These are phyloP conservation scores for Diaporthe eres DNA, from an alignment of 2,329 filamentous ascomycete species.

Conservation along the genomic window DNA sequence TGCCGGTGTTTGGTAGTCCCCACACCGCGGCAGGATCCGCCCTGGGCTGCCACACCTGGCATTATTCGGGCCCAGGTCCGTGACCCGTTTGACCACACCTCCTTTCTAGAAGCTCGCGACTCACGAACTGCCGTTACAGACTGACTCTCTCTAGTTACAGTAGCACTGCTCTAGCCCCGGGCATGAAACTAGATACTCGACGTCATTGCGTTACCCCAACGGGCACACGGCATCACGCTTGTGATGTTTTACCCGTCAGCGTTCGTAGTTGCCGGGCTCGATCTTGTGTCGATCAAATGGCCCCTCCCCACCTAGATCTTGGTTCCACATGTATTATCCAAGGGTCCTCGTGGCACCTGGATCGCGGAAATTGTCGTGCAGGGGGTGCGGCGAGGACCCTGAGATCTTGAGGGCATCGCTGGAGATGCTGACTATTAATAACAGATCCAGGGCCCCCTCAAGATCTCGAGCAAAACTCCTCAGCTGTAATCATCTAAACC, in stretches of 20 bases:
- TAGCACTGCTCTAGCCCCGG: slow-evolving; percentile 23
- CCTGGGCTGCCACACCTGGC: slow-evolving; percentile 9
- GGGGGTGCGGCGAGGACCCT: slow-evolving; percentile 26
- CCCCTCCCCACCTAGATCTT: slow-evolving; percentile 15
- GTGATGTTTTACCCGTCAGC: slow-evolving; percentile 15
- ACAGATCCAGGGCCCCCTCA: background rate
- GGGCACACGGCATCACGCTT: slow-evolving; percentile 19
- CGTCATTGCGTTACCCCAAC: slow-evolving; percentile 26
- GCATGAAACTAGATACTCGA: background rate
- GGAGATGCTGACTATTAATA: slow-evolving; percentile 25
- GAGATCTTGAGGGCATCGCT: slow-evolving; percentile 25
- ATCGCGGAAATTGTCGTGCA: slow-evolving; percentile 26
- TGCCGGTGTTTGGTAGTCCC: slow-evolving; percentile 14
- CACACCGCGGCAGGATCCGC: slow-evolving; percentile 26
- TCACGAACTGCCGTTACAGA: slow-evolving; percentile 23
- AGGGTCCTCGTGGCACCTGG: slow-evolving; percentile 25
- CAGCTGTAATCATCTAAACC: background rate
- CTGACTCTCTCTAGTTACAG: slow-evolving; percentile 2
- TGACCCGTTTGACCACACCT: slow-evolving; percentile 20
- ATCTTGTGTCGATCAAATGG: slow-evolving; percentile 24
- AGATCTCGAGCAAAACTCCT: background rate
- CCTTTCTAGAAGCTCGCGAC: slow-evolving; percentile 18
- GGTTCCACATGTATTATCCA: slow-evolving; percentile 7
- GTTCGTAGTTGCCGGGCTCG: background rate
- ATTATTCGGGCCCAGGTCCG: slow-evolving; percentile 12